A percentile compares a stretch with the other conserved stretches of the same genome.
phyloP scores from a whole-genome alignment of 345 rosid genomes.

The Alliaria petiolata region DNA sequence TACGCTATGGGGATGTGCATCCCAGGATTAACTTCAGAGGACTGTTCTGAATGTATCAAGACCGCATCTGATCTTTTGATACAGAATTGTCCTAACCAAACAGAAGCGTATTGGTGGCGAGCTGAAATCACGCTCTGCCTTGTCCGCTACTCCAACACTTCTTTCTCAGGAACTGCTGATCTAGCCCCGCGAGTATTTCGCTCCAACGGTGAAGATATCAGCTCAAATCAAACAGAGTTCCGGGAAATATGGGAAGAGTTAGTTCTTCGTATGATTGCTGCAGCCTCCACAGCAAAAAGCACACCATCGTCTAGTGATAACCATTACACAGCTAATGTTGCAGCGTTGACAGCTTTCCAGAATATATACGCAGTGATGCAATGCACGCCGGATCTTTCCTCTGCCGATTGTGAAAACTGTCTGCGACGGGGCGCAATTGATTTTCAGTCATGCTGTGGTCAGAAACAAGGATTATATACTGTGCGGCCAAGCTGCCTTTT shows the following conservation, averaged over 20 bases:
- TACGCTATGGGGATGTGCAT: slow-evolving; percentile 28
- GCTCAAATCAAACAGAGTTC: neutral
- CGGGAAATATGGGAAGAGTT: neutral
- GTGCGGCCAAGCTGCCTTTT: no score
- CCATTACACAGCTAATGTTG: neutral
- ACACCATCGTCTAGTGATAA: neutral
- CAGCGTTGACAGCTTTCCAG: no score
- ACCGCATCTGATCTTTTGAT: neutral
- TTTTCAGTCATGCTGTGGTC: no score
- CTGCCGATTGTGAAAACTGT: no score
- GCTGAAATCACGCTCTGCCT: slow-evolving; percentile 28
- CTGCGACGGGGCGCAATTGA: no score
- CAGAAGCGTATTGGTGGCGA: slow-evolving; percentile 16
- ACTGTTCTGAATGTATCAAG: slow-evolving; percentile 17
- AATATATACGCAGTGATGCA: no score
- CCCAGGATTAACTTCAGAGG: slow-evolving; percentile 20
- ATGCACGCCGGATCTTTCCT: no score
- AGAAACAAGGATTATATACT: no score
- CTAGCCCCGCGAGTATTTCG: neutral
- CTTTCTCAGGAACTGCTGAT: slow-evolving; percentile 1
- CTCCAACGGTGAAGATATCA: no score
- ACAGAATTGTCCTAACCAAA: slow-evolving; percentile 24
- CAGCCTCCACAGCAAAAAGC: no score
- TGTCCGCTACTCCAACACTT: slow-evolving; percentile 38
- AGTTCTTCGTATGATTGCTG: no score